Evolutionary conservation across 2,329 filamentous ascomycete genomes (phyloP), one percentile per base, ranked within the genome.

Genomic region (Fusarium xyrophilum): DNA sequence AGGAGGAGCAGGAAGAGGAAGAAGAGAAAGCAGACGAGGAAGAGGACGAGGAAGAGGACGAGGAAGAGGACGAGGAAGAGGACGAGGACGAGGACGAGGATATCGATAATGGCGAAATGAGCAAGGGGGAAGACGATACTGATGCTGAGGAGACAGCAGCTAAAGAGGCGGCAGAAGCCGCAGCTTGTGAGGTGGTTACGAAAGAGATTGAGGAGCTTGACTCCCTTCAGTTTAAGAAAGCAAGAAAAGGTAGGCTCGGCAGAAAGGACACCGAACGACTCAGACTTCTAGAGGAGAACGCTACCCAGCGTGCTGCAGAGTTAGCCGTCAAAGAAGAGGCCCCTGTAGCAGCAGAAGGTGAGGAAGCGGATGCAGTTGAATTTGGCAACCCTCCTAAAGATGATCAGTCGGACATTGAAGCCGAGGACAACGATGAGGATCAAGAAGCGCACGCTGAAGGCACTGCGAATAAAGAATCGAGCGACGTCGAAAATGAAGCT

Each of bases 131-230:
- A 4, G 27, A 50, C 7, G 21, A 57, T 36, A 25, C 23, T 11
- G 33, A 27, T 5, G 40, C 35, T 44, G 32, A n/a, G 27, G 42
- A 46, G 25, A 14, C 25, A 44, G 19, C 42, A 21, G 42, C 42
- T 25, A 33, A 21, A n/a, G 69, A 67, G n/a, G 63, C 63, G 15
- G 70, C 54, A 33, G 67, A 67, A 53, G 68, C 56, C 9, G 58
- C 57, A 23, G 68, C 66, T 19, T 64, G 75, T 73, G 72, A 78
- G 71, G 65, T 75, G 33, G 67, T 53, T 7, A 57, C n/a, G 15
- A 32, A 72, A 52, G 64, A 65, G 32, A 21, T 50, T 14, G 60
- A 51, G 33, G 70, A 72, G 48, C 50, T 72, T 23, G 66, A 64
- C 4, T 47, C 54, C 35, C 53, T 73, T 11, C 60, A 39, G 12